phyloP scores from a whole-genome alignment of 441 rosid genomes.

The Jatropha multifida region DNA sequence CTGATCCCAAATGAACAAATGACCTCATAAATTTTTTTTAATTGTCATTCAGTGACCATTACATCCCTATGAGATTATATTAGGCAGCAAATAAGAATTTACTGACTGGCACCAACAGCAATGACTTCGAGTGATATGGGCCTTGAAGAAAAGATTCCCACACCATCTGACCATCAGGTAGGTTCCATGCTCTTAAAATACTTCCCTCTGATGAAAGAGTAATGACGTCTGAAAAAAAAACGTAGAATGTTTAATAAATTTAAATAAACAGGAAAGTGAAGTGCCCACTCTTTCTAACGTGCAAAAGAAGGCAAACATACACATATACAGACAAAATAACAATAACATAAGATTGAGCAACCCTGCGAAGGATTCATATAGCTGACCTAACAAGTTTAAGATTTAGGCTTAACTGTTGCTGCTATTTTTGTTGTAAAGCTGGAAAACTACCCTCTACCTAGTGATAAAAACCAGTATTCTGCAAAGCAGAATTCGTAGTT shows the following conservation, averaged over 20 bases:
- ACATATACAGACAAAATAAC: neutral
- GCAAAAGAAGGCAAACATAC: neutral
- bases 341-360: neutral
- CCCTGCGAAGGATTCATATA: no score
- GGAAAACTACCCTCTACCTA: no score
- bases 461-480: neutral
- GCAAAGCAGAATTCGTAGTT: neutral
- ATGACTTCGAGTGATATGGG: conserved; percentile 56
- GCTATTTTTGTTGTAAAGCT: no score
- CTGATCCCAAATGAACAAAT: neutral
- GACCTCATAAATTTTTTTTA: neutral
- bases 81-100: neutral
- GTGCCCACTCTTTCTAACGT: neutral
- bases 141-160: conserved; percentile 84
- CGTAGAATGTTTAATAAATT: conserved; percentile 1
- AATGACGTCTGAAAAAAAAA: conserved; percentile 62
- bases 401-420: no score
- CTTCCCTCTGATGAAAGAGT: conserved; percentile 88
- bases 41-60: neutral
- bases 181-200: conserved; percentile 92
- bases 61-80: neutral
- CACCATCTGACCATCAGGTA: conserved; percentile 98
- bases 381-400: no score
- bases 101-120: conserved; percentile 68
- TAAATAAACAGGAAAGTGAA: neutral